Percentiles rank a stretch among this genome's conserved stretches.
These are phyloP conservation scores for Schoenoplectus tabernaemontani DNA, from an alignment of 202 grass and related monocot species.

Conservation along the genomic window DNA sequence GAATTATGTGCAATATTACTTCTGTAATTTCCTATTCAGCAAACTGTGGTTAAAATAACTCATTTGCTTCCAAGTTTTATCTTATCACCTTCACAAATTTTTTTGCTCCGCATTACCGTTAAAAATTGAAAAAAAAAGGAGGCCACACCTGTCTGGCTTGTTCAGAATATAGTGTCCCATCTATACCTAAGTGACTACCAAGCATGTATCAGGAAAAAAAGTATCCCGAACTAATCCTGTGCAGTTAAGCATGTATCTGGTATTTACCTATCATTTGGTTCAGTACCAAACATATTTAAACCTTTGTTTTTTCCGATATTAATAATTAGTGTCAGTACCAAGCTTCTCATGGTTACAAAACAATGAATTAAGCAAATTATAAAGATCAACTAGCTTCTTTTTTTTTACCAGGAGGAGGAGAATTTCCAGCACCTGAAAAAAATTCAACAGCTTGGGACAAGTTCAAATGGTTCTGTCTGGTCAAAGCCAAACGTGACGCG, in stretches of 20 bases:
- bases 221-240: background rate
- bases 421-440: conserved; percentile 76
- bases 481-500: conserved; percentile 81
- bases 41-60: background rate
- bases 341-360: background rate
- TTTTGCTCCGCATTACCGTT: background rate
- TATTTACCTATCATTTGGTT: background rate
- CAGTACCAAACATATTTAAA: background rate
- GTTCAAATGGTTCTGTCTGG: conserved; percentile 42
- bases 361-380: conserved; percentile 18
- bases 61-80: background rate
- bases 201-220: background rate
- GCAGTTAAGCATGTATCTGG: background rate
- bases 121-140: background rate
- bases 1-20: background rate
- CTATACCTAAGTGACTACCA: background rate
- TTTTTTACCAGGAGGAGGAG: conserved; percentile 53
- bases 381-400: background rate
- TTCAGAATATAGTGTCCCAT: background rate
- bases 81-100: background rate
- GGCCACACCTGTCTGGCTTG: background rate
- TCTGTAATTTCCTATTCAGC: background rate
- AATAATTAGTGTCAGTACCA: background rate
- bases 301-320: background rate
- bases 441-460: conserved; percentile 54